phyloP scores from a whole-genome alignment of 129 eudicot genomes.

The Ambrosia artemisiifolia region DNA sequence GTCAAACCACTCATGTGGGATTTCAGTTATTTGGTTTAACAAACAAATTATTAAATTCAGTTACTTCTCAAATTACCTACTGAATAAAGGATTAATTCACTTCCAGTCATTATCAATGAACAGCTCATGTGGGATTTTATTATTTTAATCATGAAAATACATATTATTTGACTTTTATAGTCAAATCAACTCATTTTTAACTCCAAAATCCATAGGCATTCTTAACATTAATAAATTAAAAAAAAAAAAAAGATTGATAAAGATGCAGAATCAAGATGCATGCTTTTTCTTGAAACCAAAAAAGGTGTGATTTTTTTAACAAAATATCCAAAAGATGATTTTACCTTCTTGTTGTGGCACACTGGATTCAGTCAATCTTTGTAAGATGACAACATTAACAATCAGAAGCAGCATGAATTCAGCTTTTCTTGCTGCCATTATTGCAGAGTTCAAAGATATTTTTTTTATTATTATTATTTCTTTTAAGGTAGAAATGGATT shows the following conservation, averaged over 20 bases:
- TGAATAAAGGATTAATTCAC: not conserved
- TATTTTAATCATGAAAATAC: not conserved
- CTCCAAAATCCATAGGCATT: constrained; percentile 2
- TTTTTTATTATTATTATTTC: no score
- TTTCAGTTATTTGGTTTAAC: constrained; percentile 4
- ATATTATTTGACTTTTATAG: not conserved
- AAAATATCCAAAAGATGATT: not conserved
- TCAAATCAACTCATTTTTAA: constrained; percentile 10
- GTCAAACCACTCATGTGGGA: constrained; percentile 23
- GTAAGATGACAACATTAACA: constrained; percentile 12
- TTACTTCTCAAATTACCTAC: not conserved
- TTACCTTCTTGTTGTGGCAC: constrained; percentile 70
- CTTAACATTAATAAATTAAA: not conserved
- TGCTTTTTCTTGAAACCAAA: no score
- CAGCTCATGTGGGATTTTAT: no score
- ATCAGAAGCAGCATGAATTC: constrained; percentile 18
- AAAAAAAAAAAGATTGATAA: not conserved
- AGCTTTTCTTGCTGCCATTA: constrained; percentile 17
- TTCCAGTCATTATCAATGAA: no score
- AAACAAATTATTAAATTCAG: constrained; percentile 16
- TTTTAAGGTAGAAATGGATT: not conserved
- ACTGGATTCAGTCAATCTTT: constrained; percentile 26
- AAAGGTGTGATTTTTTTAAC: no score
- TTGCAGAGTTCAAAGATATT: not conserved
- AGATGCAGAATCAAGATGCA: not conserved